These are phyloP conservation scores for Hypholoma sublateritium DNA, from an alignment of 768 basidiomycete species.

Conservation along the genomic window DNA sequence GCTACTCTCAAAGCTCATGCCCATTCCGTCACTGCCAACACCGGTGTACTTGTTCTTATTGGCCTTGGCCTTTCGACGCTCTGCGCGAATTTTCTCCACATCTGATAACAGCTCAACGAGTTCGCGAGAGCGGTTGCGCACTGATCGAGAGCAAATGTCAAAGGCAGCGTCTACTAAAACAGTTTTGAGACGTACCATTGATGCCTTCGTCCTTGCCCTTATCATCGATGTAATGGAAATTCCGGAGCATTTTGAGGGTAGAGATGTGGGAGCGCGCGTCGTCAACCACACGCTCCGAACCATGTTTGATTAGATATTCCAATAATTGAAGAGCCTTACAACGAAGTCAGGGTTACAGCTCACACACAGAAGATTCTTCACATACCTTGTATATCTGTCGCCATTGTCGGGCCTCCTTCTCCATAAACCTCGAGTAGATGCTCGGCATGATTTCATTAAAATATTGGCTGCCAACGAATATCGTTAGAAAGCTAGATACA, in stretches of 20 bases:
- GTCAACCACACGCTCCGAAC: constrained; percentile 96
- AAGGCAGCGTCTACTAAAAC: not conserved
- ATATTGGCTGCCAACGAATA: constrained; percentile 63
- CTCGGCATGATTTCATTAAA: constrained; percentile 99
- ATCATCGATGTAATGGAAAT: constrained; percentile 98
- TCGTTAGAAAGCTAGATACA: constrained; percentile 6
- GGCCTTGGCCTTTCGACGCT: constrained; percentile 88
- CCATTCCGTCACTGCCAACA: constrained; percentile 75
- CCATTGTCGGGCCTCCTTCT: constrained; percentile 98
- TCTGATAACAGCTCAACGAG: constrained; percentile 90
- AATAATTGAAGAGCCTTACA: constrained; percentile 84
- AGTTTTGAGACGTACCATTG: constrained; percentile 64
- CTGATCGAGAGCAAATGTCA: constrained; percentile 38
- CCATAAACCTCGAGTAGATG: constrained; percentile 94
- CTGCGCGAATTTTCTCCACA: constrained; percentile 84
- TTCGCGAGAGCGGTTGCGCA: constrained; percentile 92
- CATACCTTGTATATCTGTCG: constrained; percentile 96
- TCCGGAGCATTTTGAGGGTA: constrained; percentile 95
- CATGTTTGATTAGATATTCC: constrained; percentile 96
- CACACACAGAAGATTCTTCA: not conserved
- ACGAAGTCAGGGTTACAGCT: not conserved
- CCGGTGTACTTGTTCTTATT: constrained; percentile 92
- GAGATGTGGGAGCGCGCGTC: constrained; percentile 94
- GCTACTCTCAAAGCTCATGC: constrained; percentile 40
- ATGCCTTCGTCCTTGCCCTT: constrained; percentile 98